Evolutionary conservation across 352 stramenopile genomes (phyloP).

Genomic region (Phytophthora chlamydospora): DNA sequence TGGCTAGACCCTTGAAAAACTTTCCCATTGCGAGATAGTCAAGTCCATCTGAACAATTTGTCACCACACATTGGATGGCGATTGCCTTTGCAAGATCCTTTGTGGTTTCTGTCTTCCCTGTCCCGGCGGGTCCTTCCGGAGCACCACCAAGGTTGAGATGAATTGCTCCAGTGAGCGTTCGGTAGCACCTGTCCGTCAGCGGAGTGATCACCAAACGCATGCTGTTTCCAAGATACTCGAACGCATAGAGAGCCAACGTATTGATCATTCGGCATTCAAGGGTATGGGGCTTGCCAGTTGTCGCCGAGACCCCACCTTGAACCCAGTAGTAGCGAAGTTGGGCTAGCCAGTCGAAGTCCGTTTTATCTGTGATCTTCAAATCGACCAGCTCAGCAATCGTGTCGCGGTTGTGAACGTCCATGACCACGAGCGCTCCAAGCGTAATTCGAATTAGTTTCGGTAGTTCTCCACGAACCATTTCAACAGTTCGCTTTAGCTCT

Average conservation of each 20-base stretch:
- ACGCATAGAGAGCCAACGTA: constrained; percentile 91
- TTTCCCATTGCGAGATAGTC: constrained; percentile 95
- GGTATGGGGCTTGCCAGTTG: constrained; percentile 86
- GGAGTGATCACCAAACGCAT: constrained; percentile 93
- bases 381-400: constrained; percentile 92
- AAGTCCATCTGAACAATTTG: constrained; percentile 91
- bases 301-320: constrained; percentile 78
- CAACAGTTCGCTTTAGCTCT: constrained; percentile 90
- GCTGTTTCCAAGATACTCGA: constrained; percentile 94
- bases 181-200: constrained; percentile 92
- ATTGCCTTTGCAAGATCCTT: constrained; percentile 94
- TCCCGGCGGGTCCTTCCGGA: constrained; percentile 90
- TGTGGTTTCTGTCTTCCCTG: constrained; percentile 93
- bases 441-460: constrained; percentile 93
- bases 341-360: constrained; percentile 94
- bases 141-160: constrained; percentile 92
- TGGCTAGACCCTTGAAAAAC: constrained; percentile 94
- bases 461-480: constrained; percentile 92
- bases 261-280: constrained; percentile 94
- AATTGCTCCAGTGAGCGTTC: constrained; percentile 91
- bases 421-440: constrained; percentile 92
- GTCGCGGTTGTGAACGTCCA: constrained; percentile 96
- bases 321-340: constrained; percentile 95
- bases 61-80: constrained; percentile 94
- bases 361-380: constrained; percentile 74